phyloP scores from a whole-genome alignment of 768 basidiomycete species.

The Tulasnella sp. region DNA sequence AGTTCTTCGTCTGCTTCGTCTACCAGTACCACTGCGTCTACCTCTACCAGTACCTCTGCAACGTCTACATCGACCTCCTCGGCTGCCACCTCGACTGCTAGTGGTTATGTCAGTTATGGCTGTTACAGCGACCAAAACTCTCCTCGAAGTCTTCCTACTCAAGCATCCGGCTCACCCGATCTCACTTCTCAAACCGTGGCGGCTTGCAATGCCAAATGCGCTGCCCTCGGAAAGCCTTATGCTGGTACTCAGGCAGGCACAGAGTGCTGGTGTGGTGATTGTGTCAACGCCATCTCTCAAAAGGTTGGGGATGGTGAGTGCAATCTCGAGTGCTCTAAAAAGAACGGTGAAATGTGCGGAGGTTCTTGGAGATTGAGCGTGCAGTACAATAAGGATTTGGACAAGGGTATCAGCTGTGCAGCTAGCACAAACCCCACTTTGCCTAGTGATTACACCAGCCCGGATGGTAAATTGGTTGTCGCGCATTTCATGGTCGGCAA shows the following conservation, averaged over 20 bases:
- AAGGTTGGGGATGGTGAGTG: not conserved
- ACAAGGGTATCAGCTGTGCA: too few species aligned
- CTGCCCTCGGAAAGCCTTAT: slow-evolving; percentile 3
- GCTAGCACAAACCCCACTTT: too few species aligned
- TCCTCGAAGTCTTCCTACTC: not conserved
- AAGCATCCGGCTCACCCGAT: not conserved
- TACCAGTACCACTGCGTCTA: not conserved
- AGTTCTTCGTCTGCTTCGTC: not conserved
- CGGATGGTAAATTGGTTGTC: slow-evolving; percentile 20
- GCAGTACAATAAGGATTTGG: slow-evolving; percentile 2
- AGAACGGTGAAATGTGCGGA: not conserved
- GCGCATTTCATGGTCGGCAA: slow-evolving; percentile 42
- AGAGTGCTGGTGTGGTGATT: slow-evolving; percentile 14
- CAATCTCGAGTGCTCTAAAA: not conserved
- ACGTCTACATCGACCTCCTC: not conserved
- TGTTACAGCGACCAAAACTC: slow-evolving; percentile 11
- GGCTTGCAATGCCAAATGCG: slow-evolving; percentile 2
- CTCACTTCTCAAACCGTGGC: not conserved
- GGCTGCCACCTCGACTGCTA: not conserved
- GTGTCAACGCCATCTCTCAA: not conserved
- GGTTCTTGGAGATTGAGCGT: slow-evolving; percentile 2
- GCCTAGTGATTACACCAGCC: too few species aligned
- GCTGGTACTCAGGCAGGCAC: slow-evolving; percentile 7
- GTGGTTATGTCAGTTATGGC: slow-evolving; percentile 1
- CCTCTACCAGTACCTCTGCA: not conserved